Conservation (phyloP, 768 basidiomycete species). For the Phlebiopsis flavidoalba region DNA sequence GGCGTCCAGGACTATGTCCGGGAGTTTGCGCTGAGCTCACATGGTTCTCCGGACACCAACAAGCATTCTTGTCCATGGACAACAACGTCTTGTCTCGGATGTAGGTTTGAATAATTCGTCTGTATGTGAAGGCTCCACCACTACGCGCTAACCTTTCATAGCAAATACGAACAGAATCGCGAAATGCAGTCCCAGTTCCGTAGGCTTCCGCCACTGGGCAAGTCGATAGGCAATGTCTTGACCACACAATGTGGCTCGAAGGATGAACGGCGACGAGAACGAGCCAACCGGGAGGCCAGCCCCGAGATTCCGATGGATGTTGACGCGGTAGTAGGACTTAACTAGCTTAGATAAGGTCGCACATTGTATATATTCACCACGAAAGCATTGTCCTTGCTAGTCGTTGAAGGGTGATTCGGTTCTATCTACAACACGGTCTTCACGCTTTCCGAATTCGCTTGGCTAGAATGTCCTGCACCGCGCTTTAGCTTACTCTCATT, state of each 20-base stretch:
- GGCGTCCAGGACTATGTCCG: conserved; percentile 60
- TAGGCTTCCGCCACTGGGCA: conserved; percentile 60
- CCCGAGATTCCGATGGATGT: conserved; percentile 11
- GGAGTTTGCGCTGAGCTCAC: conserved; percentile 68
- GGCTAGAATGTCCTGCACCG: conserved; percentile 74
- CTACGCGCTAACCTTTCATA: no score
- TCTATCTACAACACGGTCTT: not conserved
- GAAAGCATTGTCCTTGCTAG: not conserved
- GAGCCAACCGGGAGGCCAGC: conserved; percentile 13
- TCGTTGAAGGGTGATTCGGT: not conserved
- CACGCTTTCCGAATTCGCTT: conserved; percentile 22
- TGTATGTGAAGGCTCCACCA: no score
- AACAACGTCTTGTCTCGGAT: conserved; percentile 36
- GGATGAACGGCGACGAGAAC: conserved; percentile 29
- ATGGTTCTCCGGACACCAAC: conserved; percentile 76
- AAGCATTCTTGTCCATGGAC: conserved; percentile 52
- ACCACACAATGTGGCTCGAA: conserved; percentile 41
- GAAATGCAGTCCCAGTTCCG: conserved; percentile 74
- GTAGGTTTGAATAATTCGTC: conserved; percentile 33
- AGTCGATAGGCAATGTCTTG: conserved; percentile 38
- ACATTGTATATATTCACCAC: not conserved
- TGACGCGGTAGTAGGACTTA: not conserved
- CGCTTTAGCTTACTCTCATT: conserved; percentile 78
- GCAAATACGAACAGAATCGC: conserved; percentile 76
- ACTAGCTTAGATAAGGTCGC: not conserved